Base-by-base conservation (phyloP, 331 rosid species). In the Malus hybrid region DNA sequence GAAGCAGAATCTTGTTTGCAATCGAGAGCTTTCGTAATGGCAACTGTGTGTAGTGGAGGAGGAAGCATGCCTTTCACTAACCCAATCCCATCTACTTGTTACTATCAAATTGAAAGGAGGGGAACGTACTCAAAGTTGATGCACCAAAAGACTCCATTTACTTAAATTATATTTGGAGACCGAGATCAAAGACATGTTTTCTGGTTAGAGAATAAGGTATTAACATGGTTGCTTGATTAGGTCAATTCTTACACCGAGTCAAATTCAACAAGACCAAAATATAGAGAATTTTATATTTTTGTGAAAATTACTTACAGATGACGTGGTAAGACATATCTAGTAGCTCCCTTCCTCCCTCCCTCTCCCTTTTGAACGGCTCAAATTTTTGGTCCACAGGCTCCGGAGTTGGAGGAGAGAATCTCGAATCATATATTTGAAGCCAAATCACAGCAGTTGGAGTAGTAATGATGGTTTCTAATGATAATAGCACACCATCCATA, bases 401-500 rank as follows among this genome's bases (percentile, higher is more conserved):
- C 24, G 24, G 24, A 24, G 24, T 24, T 24, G 24, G 24, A 24
- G 24, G 24, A 24, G 24, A 24, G 24, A 24, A 24, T 24, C 24
- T 24, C 24, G 24, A 24, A 24, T 24, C 24, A 24, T 24, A 24
- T 24, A 24, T 24, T 24, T 24, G 24, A 24, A 24, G 64, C 16
- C 64, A 58, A 75, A 53, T 34, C 63, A 34, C 13, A 26, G 22
- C 63, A 44, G 73, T 77, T 72, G 73, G 66, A 70, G 75, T 28
- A 39, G 75, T 28, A 50, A 80, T 80, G 74, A 79, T 64, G 68
- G 52, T 63, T 78, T 63, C 75, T 83, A 74, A 83, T 85, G 70
- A 77, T 81, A 73, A 71, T 56, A 71, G 15, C 67, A 66, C 72
- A 75, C 77, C 74, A 80, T n/a, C 68, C 50, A n/a, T 74, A 19